Percentiles rank a stretch among this genome's conserved stretches.
phyloP scores from a whole-genome alignment of 108 stramenopile species.

The Stephanodiscus triporus region DNA sequence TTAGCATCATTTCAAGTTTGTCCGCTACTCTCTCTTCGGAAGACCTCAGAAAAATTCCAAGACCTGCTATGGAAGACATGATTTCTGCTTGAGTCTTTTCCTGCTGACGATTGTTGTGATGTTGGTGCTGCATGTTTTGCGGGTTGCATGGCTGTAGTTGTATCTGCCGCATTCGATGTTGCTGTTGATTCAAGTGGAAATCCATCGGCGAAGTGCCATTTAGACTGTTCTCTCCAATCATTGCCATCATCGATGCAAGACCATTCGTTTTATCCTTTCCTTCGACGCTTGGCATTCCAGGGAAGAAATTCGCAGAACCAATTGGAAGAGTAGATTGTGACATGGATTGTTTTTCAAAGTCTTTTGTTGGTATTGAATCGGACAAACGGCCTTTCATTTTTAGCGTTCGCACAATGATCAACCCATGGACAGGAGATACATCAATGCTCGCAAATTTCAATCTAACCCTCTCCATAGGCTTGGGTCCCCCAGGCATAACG shows the following conservation, averaged over 20 bases:
- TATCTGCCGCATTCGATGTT: neutral
- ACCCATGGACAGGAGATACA: neutral
- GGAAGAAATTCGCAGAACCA: neutral
- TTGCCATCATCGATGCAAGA: constrained; percentile 41
- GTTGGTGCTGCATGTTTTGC: constrained; percentile 5
- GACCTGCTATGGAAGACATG: constrained; percentile 38
- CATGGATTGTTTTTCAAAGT: constrained; percentile 6
- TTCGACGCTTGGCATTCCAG: neutral
- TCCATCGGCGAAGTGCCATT: neutral
- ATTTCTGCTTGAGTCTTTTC: constrained; percentile 39
- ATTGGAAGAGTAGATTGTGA: constrained; percentile 1
- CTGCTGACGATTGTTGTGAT: constrained; percentile 6
- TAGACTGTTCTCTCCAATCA: constrained; percentile 8
- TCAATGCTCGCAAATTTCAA: constrained; percentile 20
- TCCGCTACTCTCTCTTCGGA: constrained; percentile 37
- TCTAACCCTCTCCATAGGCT: constrained; percentile 30
- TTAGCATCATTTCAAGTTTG: constrained; percentile 22
- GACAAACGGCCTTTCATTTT: constrained; percentile 40
- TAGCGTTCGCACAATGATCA: constrained; percentile 28
- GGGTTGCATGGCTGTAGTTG: constrained; percentile 12
- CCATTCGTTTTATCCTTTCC: neutral
- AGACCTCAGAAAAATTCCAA: constrained; percentile 45
- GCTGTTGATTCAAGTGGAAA: constrained; percentile 9
- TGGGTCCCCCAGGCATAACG: constrained; percentile 42
- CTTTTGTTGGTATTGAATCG: constrained; percentile 8